These are phyloP conservation scores for Calophaca sinica DNA, from an alignment of 306 rosid genomes.

Conservation along the genomic window DNA sequence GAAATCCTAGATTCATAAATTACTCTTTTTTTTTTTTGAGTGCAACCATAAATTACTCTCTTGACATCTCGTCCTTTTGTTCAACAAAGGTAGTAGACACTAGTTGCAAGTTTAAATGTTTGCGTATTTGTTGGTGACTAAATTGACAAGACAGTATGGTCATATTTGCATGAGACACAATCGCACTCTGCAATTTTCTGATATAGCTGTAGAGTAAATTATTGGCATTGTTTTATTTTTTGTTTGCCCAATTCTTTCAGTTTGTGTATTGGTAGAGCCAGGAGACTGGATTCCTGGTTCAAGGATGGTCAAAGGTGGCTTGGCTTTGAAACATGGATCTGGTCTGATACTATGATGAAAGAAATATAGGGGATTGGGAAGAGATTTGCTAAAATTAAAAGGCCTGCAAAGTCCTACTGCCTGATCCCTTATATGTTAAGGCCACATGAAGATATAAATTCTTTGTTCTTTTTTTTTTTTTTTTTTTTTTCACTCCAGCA, in stretches of 20 bases:
- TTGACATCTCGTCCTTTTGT: too few species aligned
- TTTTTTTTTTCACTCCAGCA: too few species aligned
- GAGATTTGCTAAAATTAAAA: background rate
- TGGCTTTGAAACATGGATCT: background rate
- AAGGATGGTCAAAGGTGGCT: background rate
- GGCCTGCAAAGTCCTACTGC: background rate
- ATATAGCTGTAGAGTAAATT: background rate
- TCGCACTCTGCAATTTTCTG: background rate
- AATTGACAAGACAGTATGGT: background rate
- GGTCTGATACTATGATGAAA: background rate
- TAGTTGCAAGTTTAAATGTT: too few species aligned
- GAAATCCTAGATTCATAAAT: too few species aligned
- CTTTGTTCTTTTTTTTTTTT: too few species aligned
- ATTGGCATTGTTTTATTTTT: background rate
- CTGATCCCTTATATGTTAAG: background rate
- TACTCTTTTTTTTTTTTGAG: too few species aligned
- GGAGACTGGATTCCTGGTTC: slow-evolving; percentile 25
- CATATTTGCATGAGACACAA: background rate
- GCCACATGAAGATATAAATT: too few species aligned
- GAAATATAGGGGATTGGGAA: background rate
- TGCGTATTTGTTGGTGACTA: too few species aligned
- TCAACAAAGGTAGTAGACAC: too few species aligned
- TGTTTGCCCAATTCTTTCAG: background rate
- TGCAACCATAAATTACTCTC: too few species aligned
- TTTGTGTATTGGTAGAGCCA: slow-evolving; percentile 4